Conservation (phyloP, 345 rosid genomes). For the Euphorbia peplus region DNA sequence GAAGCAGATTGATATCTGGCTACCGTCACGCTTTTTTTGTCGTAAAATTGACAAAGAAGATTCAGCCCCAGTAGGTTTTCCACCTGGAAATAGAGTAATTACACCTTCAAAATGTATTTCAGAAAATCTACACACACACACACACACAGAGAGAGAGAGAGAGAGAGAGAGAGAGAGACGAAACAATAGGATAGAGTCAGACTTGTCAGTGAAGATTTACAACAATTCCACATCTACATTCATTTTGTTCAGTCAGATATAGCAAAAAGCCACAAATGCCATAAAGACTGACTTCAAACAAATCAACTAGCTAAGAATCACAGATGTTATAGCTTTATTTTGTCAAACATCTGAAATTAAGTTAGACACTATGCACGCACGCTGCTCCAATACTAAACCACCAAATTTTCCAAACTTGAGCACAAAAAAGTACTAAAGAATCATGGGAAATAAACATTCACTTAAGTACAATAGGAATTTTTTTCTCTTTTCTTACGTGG, state of each 20-base stretch:
- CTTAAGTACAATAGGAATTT: neutral
- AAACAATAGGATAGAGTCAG: neutral
- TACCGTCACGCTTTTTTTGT: conserved; percentile 52
- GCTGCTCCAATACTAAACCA: neutral
- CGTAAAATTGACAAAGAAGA: conserved; percentile 57
- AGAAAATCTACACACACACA: neutral
- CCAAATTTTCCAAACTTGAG: neutral
- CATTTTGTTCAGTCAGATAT: neutral
- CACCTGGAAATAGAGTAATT: conserved; percentile 44
- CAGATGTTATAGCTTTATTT: neutral
- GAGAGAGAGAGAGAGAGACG: neutral
- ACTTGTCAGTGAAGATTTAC: neutral
- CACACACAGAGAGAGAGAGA: neutral
- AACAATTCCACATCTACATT: neutral
- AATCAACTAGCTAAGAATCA: neutral
- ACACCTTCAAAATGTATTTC: neutral
- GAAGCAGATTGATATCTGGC: conserved; percentile 66
- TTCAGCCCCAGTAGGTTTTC: conserved; percentile 73
- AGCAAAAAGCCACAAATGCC: neutral
- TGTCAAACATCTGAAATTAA: neutral
- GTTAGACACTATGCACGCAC: neutral
- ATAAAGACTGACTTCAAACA: neutral
- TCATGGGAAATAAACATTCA: neutral
- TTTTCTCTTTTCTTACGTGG: too few species aligned
- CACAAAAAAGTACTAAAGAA: conserved; percentile 4